A percentile compares a stretch with the other conserved stretches of the same genome.
phyloP scores from a whole-genome alignment of 441 rosid genomes.

The Hypseocharis bilobata region DNA sequence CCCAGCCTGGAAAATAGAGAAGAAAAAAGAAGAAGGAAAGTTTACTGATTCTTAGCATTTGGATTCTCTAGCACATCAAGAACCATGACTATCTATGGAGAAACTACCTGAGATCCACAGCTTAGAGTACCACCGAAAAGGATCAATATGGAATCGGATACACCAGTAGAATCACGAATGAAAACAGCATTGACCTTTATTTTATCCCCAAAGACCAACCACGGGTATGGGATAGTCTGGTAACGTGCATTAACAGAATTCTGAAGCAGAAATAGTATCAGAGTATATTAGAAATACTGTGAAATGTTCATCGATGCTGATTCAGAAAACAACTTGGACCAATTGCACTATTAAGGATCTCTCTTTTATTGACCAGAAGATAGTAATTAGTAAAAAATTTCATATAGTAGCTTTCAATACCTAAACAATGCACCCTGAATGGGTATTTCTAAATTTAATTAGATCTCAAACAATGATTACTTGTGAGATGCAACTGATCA shows the following conservation, averaged over 20 bases:
- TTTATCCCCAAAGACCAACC: constrained; percentile 98
- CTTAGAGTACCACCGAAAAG: constrained; percentile 78
- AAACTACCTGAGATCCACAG: constrained; percentile 60
- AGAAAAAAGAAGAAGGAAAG: constrained; percentile 19
- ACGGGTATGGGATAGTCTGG: constrained; percentile 81
- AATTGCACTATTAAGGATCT: background rate
- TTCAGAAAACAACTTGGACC: background rate
- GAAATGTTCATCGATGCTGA: background rate
- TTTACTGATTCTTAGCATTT: background rate
- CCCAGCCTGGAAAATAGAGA: constrained; percentile 49
- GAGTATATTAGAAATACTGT: background rate
- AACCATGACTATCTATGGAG: background rate
- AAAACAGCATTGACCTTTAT: constrained; percentile 84
- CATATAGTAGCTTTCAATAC: background rate
- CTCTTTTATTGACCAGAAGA: background rate
- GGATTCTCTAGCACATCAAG: constrained; percentile 1
- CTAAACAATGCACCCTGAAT: background rate
- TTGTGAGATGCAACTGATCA: background rate
- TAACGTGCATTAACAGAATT: constrained; percentile 91
- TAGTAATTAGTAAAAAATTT: background rate
- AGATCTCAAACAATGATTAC: background rate
- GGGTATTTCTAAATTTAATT: background rate
- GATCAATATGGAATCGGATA: constrained; percentile 81
- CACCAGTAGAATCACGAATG: constrained; percentile 89
- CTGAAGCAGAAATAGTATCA: constrained; percentile 36